Percentiles rank a stretch among this genome's conserved stretches.
Evolutionary conservation across 2,329 filamentous ascomycete genomes (phyloP).

Genomic region (Diplodia mutila): DNA sequence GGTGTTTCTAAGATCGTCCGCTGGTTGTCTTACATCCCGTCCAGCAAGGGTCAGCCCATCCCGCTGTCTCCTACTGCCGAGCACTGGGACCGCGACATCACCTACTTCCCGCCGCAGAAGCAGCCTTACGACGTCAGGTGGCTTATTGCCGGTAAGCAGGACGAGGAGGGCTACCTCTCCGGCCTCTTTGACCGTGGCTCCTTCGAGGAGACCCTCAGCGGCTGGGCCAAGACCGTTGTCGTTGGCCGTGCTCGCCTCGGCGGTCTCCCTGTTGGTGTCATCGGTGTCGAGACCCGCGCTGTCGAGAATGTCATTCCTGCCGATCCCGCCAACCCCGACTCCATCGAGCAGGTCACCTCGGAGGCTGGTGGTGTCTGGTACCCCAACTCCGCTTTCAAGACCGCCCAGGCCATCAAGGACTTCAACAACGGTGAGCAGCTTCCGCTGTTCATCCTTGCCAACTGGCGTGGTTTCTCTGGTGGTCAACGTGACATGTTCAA

Average conservation of each 20-base stretch:
- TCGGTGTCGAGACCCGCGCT: slow-evolving; percentile 91
- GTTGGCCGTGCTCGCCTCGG: slow-evolving; percentile 94
- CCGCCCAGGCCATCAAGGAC: slow-evolving; percentile 95
- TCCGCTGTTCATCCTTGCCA: slow-evolving; percentile 97
- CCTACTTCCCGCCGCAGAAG: slow-evolving; percentile 79
- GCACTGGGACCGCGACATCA: slow-evolving; percentile 89
- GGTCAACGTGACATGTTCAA: slow-evolving; percentile 99
- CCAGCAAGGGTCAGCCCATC: slow-evolving; percentile 89
- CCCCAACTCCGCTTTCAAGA: slow-evolving; percentile 99
- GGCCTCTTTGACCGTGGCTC: slow-evolving; percentile 97
- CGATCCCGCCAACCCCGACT: slow-evolving; percentile 97
- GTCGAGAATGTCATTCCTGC: slow-evolving; percentile 97
- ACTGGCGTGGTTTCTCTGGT: slow-evolving; percentile 99
- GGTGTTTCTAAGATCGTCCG: slow-evolving; percentile 97
- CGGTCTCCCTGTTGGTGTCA: slow-evolving; percentile 97
- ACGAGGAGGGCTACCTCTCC: slow-evolving; percentile 81
- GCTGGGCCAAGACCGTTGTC: slow-evolving; percentile 96
- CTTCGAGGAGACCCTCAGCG: slow-evolving; percentile 93
- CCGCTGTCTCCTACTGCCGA: slow-evolving; percentile 88
- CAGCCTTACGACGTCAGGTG: slow-evolving; percentile 90
- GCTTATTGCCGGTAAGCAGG: slow-evolving; percentile 86
- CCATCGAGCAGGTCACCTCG: slow-evolving; percentile 90
- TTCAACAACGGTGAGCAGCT: slow-evolving; percentile 99
- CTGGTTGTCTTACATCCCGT: slow-evolving; percentile 96
- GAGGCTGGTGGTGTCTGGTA: slow-evolving; percentile 99